phyloP scores from a whole-genome alignment of 169 alveolate species.

The Babesia microti region DNA sequence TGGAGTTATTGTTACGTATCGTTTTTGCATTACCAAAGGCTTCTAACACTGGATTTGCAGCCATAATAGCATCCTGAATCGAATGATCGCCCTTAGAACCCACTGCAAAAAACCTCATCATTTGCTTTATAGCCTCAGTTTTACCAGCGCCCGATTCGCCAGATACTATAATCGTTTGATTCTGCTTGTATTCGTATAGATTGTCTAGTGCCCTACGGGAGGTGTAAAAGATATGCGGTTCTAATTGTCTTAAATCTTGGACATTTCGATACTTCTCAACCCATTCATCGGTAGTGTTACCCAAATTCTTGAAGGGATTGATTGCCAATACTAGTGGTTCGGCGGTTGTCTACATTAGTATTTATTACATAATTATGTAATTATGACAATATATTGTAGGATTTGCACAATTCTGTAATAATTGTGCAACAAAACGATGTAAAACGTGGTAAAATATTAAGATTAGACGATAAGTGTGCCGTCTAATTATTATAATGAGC shows the following conservation, averaged over 20 bases:
- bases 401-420: no score
- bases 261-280: slow-evolving; percentile 66
- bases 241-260: slow-evolving; percentile 53
- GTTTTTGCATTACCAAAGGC: slow-evolving; percentile 99
- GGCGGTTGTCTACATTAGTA: slow-evolving; percentile 83
- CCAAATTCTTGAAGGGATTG: slow-evolving; percentile 79
- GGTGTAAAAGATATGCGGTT: slow-evolving; percentile 79
- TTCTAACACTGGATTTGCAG: slow-evolving; percentile 93
- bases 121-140: slow-evolving; percentile 92
- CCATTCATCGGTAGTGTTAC: slow-evolving; percentile 72
- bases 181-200: slow-evolving; percentile 65
- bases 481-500: no score
- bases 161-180: slow-evolving; percentile 87
- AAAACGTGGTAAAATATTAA: no score
- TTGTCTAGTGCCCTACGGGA: slow-evolving; percentile 78
- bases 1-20: slow-evolving; percentile 89
- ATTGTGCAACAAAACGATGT: no score
- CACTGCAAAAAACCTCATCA: slow-evolving; percentile 82
- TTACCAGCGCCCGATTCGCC: slow-evolving; percentile 99
- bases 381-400: no score
- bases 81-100: slow-evolving; percentile 54
- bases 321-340: slow-evolving; percentile 80
- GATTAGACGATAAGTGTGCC: no score
- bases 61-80: slow-evolving; percentile 78
- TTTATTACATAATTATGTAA: no score